phyloP scores from a whole-genome alignment of 352 stramenopile species.

The Pythium grandisporangium region DNA sequence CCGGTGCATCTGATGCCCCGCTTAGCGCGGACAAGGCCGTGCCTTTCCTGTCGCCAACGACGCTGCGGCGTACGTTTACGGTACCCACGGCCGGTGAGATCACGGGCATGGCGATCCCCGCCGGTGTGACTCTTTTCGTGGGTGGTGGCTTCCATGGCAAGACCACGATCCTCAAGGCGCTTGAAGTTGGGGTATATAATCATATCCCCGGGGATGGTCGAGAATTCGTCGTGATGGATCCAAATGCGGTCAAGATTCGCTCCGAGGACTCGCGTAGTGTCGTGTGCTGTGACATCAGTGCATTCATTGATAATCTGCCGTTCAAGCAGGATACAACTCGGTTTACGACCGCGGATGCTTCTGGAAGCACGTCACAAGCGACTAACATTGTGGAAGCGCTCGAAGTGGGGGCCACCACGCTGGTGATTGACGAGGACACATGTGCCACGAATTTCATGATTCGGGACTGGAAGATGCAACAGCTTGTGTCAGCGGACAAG shows the following conservation, averaged over 20 bases:
- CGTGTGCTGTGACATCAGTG: constrained; percentile 86
- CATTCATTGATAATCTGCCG: constrained; percentile 96
- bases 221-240: constrained; percentile 90
- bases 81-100: constrained; percentile 82
- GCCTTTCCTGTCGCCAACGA: constrained; percentile 80
- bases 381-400: constrained; percentile 94
- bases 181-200: constrained; percentile 95
- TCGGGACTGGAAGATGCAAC: constrained; percentile 95
- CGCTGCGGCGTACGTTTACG: constrained; percentile 74
- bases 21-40: constrained; percentile 35
- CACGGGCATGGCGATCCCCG: constrained; percentile 91
- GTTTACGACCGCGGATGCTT: constrained; percentile 92
- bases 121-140: constrained; percentile 94
- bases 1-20: constrained; percentile 49
- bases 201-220: constrained; percentile 93
- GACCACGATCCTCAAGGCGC: constrained; percentile 91
- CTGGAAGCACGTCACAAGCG: constrained; percentile 95
- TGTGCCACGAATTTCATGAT: constrained; percentile 99
- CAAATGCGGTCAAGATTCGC: constrained; percentile 91
- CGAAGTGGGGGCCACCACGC: constrained; percentile 84
- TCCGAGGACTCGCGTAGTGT: constrained; percentile 93
- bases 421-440: constrained; percentile 97
- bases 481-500: constrained; percentile 92
- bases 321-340: constrained; percentile 89
- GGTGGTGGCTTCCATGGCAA: constrained; percentile 98